phyloP scores from a whole-genome alignment of 75 land plant genomes.

The Chamaecyparis obtusa region DNA sequence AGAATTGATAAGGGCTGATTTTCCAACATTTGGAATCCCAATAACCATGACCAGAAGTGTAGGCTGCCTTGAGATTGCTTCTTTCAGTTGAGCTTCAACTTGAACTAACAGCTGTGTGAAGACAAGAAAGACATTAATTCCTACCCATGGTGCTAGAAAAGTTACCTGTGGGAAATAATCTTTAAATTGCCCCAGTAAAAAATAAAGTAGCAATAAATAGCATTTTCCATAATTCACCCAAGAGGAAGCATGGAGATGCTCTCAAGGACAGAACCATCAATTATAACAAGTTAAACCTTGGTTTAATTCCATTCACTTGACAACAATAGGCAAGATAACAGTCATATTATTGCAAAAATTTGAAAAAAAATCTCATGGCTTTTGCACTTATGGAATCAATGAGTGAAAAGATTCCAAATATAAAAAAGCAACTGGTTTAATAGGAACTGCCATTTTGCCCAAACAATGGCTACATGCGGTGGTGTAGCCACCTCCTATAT shows the following conservation, averaged over 20 bases:
- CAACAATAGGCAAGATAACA: no score
- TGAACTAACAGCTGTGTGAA: conserved; percentile 60
- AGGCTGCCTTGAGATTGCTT: conserved; percentile 72
- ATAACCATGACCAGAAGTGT: conserved; percentile 95
- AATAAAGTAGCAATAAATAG: neutral
- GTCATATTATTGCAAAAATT: neutral
- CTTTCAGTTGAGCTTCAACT: conserved; percentile 58
- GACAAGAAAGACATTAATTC: neutral
- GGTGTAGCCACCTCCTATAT: neutral
- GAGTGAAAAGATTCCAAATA: neutral
- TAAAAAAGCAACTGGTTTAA: neutral
- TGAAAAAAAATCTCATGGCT: neutral
- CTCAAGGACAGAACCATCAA: neutral
- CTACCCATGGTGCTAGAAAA: neutral
- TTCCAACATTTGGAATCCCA: conserved; percentile 98
- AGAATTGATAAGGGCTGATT: conserved; percentile 89
- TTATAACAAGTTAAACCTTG: neutral
- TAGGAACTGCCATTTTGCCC: neutral
- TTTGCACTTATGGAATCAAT: neutral
- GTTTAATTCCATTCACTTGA: neutral
- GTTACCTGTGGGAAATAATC: neutral
- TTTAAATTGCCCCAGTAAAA: neutral
- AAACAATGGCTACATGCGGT: neutral
- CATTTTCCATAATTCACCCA: neutral
- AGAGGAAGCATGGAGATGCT: neutral